Evolutionary conservation across 2,329 filamentous ascomycete genomes (phyloP).

Genomic region (Arthrobotrys sinensis): DNA sequence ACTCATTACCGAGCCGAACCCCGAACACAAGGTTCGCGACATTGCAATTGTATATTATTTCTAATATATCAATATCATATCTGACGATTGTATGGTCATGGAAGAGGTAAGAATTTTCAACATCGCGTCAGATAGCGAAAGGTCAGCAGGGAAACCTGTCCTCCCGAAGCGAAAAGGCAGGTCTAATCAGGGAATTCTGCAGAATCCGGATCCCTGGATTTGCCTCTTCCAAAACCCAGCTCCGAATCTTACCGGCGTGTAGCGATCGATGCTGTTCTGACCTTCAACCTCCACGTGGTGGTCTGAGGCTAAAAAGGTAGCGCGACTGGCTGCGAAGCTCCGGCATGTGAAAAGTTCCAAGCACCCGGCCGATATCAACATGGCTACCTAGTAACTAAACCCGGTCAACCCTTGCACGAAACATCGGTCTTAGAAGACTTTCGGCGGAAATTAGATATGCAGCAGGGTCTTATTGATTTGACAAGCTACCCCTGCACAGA

Average conservation of each 20-base stretch:
- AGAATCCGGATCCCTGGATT: slow-evolving; percentile 16
- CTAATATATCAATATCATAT: slow-evolving; percentile 7
- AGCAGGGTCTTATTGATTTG: slow-evolving; percentile 31
- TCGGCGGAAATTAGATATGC: slow-evolving; percentile 46
- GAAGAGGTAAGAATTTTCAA: slow-evolving; percentile 18
- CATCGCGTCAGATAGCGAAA: slow-evolving; percentile 1
- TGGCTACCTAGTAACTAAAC: slow-evolving; percentile 19
- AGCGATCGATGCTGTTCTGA: slow-evolving; percentile 8
- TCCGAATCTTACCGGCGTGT: not conserved
- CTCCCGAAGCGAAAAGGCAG: slow-evolving; percentile 19
- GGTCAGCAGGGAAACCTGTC: slow-evolving; percentile 3
- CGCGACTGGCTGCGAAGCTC: slow-evolving; percentile 5
- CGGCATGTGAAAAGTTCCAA: slow-evolving; percentile 19
- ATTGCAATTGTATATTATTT: slow-evolving; percentile 10
- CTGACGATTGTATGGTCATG: not conserved
- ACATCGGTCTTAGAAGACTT: slow-evolving; percentile 22
- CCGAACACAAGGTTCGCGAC: not conserved
- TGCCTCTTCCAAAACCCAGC: not conserved
- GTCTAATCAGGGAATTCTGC: not conserved
- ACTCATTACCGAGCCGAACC: slow-evolving; percentile 20
- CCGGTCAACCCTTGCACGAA: slow-evolving; percentile 19
- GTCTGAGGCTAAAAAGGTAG: not conserved
- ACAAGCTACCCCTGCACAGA: slow-evolving; percentile 28
- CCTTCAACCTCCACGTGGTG: not conserved
- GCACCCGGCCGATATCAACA: slow-evolving; percentile 14